Evolutionary conservation across 2,329 filamentous ascomycete species (phyloP).

Genomic region (Pestalotiopsis sp.): DNA sequence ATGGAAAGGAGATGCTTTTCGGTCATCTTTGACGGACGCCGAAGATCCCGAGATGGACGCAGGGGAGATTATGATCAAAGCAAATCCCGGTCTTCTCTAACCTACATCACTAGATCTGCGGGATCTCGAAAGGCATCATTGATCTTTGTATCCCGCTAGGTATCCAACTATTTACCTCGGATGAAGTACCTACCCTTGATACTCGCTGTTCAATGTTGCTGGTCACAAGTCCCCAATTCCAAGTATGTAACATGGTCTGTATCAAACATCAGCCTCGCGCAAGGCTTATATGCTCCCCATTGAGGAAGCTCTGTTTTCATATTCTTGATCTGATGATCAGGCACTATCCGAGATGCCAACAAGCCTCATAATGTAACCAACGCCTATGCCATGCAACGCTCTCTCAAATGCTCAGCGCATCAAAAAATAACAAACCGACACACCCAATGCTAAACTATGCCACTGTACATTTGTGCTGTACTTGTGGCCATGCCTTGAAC

Average conservation of each 20-base stretch:
- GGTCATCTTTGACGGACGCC: neutral
- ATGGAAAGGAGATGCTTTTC: neutral
- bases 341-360: neutral
- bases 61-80: neutral
- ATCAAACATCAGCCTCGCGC: too few species aligned
- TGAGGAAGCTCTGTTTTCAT: neutral
- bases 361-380: neutral
- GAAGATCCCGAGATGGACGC: neutral
- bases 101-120: neutral
- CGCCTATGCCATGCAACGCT: neutral
- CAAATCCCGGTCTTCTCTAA: neutral
- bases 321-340: neutral
- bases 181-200: too few species aligned
- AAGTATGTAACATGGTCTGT: too few species aligned
- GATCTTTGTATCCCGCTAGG: neutral
- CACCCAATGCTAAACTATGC: conserved; percentile 1
- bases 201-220: too few species aligned
- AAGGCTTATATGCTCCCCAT: too few species aligned
- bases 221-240: too few species aligned
- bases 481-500: neutral
- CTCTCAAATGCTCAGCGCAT: neutral
- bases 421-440: neutral
- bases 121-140: neutral
- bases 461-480: neutral
- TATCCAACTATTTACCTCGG: too few species aligned